phyloP scores from a whole-genome alignment of 208 protist genomes.

The Acanthamoeba culbertsoni region DNA sequence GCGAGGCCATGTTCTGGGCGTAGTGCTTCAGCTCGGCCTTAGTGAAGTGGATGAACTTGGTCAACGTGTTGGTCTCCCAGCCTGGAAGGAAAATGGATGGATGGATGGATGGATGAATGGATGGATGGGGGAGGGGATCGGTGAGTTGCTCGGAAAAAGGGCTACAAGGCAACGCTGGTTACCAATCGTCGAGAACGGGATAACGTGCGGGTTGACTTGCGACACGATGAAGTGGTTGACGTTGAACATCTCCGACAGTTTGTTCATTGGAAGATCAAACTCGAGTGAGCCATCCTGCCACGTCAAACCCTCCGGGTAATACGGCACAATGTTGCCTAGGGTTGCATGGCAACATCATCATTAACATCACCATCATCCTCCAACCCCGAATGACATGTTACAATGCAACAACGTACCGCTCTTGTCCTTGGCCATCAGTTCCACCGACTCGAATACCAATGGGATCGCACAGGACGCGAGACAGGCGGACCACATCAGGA shows the following conservation, averaged over 20 bases:
- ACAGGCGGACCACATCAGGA: constrained; percentile 69
- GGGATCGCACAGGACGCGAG: constrained; percentile 65
- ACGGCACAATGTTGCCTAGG: background rate
- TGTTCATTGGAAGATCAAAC: constrained; percentile 76
- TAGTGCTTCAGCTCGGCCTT: background rate
- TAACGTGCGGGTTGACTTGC: constrained; percentile 77
- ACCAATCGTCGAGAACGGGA: constrained; percentile 72
- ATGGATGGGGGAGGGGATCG: too few species aligned
- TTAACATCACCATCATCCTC: background rate
- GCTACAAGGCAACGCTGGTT: background rate
- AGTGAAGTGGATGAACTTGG: background rate
- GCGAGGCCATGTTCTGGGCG: background rate
- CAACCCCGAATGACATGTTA: background rate
- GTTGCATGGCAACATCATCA: background rate
- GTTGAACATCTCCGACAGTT: constrained; percentile 83
- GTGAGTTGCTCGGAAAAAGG: background rate
- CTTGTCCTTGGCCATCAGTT: constrained; percentile 68
- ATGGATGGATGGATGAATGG: too few species aligned
- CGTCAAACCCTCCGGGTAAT: background rate
- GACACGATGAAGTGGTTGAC: constrained; percentile 83
- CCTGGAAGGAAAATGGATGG: too few species aligned
- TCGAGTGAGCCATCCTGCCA: constrained; percentile 67
- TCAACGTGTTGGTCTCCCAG: background rate
- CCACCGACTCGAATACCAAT: constrained; percentile 66
- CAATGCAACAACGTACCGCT: background rate